Evolutionary conservation across 2,329 filamentous ascomycete genomes (phyloP).

Genomic region (Xylaria digitata): DNA sequence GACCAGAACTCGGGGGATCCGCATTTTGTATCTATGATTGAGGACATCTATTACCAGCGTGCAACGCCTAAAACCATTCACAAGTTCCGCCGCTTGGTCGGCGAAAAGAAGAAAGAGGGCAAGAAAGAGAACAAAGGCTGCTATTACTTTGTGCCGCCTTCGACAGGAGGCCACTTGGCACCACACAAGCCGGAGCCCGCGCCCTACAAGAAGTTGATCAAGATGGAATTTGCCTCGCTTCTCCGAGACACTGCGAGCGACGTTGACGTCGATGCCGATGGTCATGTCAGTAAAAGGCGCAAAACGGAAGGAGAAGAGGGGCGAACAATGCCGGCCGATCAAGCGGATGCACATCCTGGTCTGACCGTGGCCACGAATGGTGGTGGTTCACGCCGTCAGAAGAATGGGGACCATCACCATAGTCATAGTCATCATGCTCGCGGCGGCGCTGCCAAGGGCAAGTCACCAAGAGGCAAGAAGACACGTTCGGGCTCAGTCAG

Average conservation of each 20-base stretch:
- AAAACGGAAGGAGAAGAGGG: constrained; percentile 42
- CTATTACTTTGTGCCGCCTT: constrained; percentile 65
- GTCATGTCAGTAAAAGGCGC: constrained; percentile 48
- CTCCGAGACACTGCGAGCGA: constrained; percentile 32
- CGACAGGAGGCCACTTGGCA: constrained; percentile 56
- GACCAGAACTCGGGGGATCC: constrained; percentile 66
- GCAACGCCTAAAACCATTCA: constrained; percentile 64
- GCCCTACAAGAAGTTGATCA: constrained; percentile 62
- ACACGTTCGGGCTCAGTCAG: constrained; percentile 47
- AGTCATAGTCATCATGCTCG: constrained; percentile 29
- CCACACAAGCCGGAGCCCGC: constrained; percentile 61
- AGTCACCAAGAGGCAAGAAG: constrained; percentile 42
- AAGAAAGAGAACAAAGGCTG: constrained; percentile 63
- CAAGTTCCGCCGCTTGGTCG: constrained; percentile 63
- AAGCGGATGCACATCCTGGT: constrained; percentile 16
- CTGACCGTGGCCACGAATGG: constrained; percentile 14
- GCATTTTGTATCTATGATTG: constrained; percentile 66
- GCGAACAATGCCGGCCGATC: constrained; percentile 4
- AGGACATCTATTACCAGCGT: constrained; percentile 67
- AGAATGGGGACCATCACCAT: constrained; percentile 27
- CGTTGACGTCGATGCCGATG: constrained; percentile 41
- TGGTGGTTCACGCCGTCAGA: constrained; percentile 9
- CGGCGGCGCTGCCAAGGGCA: constrained; percentile 35
- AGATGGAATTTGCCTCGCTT: constrained; percentile 52
- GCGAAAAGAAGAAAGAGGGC: constrained; percentile 67